phyloP scores from a whole-genome alignment of 2,329 filamentous ascomycete species.

The Arthrobotrys pseudoclavata region DNA sequence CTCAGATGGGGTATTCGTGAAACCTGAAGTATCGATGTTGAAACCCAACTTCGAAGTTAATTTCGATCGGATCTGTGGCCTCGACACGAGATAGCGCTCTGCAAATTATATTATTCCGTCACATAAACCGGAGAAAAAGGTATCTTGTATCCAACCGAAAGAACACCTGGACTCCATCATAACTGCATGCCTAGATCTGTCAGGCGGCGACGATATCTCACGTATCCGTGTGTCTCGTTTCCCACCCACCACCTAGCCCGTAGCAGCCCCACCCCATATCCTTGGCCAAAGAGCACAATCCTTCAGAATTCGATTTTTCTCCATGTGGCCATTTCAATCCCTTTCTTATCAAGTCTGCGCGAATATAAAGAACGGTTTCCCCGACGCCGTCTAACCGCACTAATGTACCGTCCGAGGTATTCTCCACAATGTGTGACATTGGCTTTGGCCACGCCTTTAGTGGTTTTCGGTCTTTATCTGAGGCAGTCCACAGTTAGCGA shows the following conservation, averaged over 20 bases:
- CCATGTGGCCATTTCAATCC: conserved; percentile 29
- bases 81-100: no score
- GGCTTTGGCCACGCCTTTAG: conserved; percentile 24
- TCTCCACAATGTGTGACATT: conserved; percentile 39
- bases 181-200: not conserved
- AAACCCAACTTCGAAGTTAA: no score
- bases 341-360: conserved; percentile 32
- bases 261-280: conserved; percentile 40
- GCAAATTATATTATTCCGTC: not conserved
- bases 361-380: conserved; percentile 42
- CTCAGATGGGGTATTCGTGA: no score
- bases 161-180: conserved; percentile 7
- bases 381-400: conserved; percentile 42
- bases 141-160: not conserved
- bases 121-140: not conserved
- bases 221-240: conserved; percentile 26
- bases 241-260: conserved; percentile 35
- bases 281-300: conserved; percentile 31
- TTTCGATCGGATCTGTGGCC: no score
- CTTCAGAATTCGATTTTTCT: conserved; percentile 9
- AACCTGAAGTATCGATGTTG: no score
- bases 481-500: not conserved
- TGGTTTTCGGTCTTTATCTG: conserved; percentile 14
- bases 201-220: conserved; percentile 12
- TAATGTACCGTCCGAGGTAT: conserved; percentile 29